These are phyloP conservation scores for Clonostachys chloroleuca DNA, from an alignment of 2,329 filamentous ascomycete species.

Conservation along the genomic window DNA sequence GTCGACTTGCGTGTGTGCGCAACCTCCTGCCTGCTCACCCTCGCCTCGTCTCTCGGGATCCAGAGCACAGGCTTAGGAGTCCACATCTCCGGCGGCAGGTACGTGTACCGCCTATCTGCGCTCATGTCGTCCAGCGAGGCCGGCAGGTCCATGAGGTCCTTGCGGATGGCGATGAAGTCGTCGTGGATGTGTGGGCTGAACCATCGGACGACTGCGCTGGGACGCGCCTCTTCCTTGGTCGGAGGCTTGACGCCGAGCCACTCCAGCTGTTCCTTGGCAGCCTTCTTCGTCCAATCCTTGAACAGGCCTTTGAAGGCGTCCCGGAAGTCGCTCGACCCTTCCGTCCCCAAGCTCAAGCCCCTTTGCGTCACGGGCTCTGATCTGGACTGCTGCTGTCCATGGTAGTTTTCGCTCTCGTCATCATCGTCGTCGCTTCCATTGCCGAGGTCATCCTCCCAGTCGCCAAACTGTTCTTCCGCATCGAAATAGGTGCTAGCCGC, in stretches of 20 bases:
- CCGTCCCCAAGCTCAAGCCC: slow-evolving; percentile 18
- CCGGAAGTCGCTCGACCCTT: slow-evolving; percentile 28
- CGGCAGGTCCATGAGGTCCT: slow-evolving; percentile 51
- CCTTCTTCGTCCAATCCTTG: slow-evolving; percentile 24
- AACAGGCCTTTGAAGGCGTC: slow-evolving; percentile 20
- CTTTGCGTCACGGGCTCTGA: slow-evolving; percentile 16
- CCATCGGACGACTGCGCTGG: slow-evolving; percentile 61
- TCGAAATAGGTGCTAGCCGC: slow-evolving; percentile 29
- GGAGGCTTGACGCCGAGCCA: slow-evolving; percentile 12
- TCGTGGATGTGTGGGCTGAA: slow-evolving; percentile 74
- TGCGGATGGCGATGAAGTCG: slow-evolving; percentile 72
- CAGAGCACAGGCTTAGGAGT: slow-evolving; percentile 66
- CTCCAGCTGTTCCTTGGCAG: slow-evolving; percentile 18
- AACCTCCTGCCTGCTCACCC: slow-evolving; percentile 75
- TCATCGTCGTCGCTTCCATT: slow-evolving; percentile 14
- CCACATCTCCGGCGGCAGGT: slow-evolving; percentile 63
- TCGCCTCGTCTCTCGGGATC: slow-evolving; percentile 73
- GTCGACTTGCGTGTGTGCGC: slow-evolving; percentile 67
- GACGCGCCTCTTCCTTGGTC: slow-evolving; percentile 11
- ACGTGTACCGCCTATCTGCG: slow-evolving; percentile 50
- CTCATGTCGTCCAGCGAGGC: slow-evolving; percentile 53
- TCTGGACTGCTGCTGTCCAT: too few relatives aligned
- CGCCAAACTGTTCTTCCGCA: slow-evolving; percentile 22
- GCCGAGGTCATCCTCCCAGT: slow-evolving; percentile 24
- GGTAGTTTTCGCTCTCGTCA: slow-evolving; percentile 2